Evolutionary conservation across 1,139 yeast species (phyloP).

Genomic region (Debaryomyces fabryi): DNA sequence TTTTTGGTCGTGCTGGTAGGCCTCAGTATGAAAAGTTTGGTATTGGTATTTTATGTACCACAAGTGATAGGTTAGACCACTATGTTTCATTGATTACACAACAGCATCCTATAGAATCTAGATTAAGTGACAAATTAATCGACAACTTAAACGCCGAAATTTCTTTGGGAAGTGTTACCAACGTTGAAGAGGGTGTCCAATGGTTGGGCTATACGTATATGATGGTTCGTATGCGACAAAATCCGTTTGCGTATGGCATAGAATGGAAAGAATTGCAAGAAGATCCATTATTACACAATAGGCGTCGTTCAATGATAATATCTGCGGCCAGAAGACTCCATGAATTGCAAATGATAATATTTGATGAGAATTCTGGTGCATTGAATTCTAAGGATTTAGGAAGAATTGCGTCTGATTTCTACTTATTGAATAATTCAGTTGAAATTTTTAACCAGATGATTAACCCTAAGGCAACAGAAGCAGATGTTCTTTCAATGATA

Average conservation of each 20-base stretch:
- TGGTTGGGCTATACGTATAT: slow-evolving; percentile 97
- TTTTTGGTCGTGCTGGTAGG: slow-evolving; percentile 99
- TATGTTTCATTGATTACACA: slow-evolving; percentile 86
- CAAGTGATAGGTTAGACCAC: slow-evolving; percentile 80
- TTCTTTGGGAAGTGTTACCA: slow-evolving; percentile 92
- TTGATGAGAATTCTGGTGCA: slow-evolving; percentile 81
- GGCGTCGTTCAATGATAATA: slow-evolving; percentile 73
- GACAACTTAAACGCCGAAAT: slow-evolving; percentile 97
- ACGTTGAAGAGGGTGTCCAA: slow-evolving; percentile 89
- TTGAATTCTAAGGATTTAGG: slow-evolving; percentile 89
- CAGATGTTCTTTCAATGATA: slow-evolving; percentile 85
- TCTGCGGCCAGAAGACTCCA: slow-evolving; percentile 84
- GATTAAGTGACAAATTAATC: slow-evolving; percentile 71
- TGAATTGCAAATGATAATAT: slow-evolving; percentile 87
- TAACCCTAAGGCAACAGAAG: slow-evolving; percentile 86
- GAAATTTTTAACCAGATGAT: slow-evolving; percentile 88
- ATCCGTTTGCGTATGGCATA: slow-evolving; percentile 92
- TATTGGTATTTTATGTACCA: slow-evolving; percentile 87
- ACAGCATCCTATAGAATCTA: slow-evolving; percentile 95
- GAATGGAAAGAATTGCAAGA: slow-evolving; percentile 82
- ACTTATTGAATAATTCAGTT: slow-evolving; percentile 79
- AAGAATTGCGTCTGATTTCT: slow-evolving; percentile 92
- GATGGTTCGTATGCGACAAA: slow-evolving; percentile 91
- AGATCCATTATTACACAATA: slow-evolving; percentile 78
- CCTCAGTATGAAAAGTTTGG: slow-evolving; percentile 95